Conservation (phyloP, 495 filamentous ascomycete species). For the Extremus antarcticus region DNA sequence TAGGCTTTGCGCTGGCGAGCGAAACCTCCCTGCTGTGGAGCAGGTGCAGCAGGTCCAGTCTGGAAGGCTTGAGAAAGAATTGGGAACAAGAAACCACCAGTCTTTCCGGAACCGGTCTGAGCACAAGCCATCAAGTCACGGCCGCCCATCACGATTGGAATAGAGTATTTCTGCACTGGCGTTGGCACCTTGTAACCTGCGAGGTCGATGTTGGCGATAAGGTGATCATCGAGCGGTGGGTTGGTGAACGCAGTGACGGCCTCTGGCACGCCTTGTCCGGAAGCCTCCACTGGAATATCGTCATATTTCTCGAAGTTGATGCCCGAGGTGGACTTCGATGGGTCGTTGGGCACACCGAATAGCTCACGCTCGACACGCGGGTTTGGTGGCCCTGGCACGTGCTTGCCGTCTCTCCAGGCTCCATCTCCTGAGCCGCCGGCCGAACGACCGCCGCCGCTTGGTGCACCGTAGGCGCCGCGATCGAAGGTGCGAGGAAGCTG, state of each 20-base stretch:
- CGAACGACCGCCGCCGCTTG: constrained; percentile 34
- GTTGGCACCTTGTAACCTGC: constrained; percentile 91
- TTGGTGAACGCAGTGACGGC: constrained; percentile 82
- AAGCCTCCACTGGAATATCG: constrained; percentile 96
- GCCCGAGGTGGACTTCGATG: constrained; percentile 85
- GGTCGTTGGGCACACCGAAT: constrained; percentile 87
- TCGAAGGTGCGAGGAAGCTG: constrained; percentile 43
- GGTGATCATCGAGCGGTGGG: constrained; percentile 86
- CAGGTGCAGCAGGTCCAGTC: constrained; percentile 66
- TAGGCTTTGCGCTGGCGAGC: constrained; percentile 88
- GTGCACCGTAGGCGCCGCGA: constrained; percentile 57
- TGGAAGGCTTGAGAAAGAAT: constrained; percentile 93
- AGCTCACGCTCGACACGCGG: constrained; percentile 86
- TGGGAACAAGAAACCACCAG: constrained; percentile 96
- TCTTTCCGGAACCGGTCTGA: constrained; percentile 98
- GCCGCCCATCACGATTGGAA: constrained; percentile 91
- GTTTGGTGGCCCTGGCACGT: constrained; percentile 80
- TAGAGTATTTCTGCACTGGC: constrained; percentile 95
- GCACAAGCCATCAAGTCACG: constrained; percentile 98
- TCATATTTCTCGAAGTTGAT: constrained; percentile 99
- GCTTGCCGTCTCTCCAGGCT: constrained; percentile 93
- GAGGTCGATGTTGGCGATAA: constrained; percentile 81
- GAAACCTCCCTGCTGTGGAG: constrained; percentile 52
- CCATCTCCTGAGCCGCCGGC: constrained; percentile 82
- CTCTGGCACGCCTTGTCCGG: constrained; percentile 86